These are phyloP conservation scores for Neurospora discreta DNA, from an alignment of 495 filamentous ascomycete species.

Conservation along the genomic window DNA sequence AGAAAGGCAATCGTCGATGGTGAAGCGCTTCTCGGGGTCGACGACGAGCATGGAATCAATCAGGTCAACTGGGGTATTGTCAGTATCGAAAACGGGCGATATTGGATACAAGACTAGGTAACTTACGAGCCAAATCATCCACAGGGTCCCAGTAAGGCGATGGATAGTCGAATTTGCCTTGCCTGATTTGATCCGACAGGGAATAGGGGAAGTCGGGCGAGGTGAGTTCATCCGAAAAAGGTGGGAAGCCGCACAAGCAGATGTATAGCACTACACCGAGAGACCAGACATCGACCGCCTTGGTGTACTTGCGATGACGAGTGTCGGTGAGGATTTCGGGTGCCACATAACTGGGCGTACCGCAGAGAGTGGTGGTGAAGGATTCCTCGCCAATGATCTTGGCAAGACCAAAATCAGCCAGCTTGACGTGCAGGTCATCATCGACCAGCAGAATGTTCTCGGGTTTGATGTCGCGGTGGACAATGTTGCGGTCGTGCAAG, in stretches of 20 bases:
- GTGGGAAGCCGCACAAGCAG: conserved; percentile 94
- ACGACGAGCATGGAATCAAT: conserved; percentile 94
- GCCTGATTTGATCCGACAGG: conserved; percentile 81
- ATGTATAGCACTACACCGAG: conserved; percentile 98
- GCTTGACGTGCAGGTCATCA: conserved; percentile 73
- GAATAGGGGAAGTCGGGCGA: conserved; percentile 72
- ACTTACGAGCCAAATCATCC: conserved; percentile 62
- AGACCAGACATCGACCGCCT: conserved; percentile 94
- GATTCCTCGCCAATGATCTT: conserved; percentile 99
- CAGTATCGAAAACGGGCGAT: conserved; percentile 3
- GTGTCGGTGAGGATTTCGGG: conserved; percentile 83
- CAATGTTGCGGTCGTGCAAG: conserved; percentile 92
- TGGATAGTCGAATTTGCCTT: conserved; percentile 84
- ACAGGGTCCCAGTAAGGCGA: conserved; percentile 97
- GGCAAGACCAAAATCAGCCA: conserved; percentile 94
- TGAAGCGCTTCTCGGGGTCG: conserved; percentile 70
- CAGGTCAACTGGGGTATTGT: conserved; percentile 52
- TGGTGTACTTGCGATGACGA: conserved; percentile 75
- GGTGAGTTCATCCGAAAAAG: conserved; percentile 88
- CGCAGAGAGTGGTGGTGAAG: conserved; percentile 94
- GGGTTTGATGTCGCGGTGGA: conserved; percentile 97
- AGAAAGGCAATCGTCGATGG: conserved; percentile 77
- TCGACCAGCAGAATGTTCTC: conserved; percentile 93
- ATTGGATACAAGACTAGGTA: background rate
- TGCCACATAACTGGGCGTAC: conserved; percentile 92